phyloP scores from a whole-genome alignment of 768 basidiomycete species.

The Hypholoma sublateritium region DNA sequence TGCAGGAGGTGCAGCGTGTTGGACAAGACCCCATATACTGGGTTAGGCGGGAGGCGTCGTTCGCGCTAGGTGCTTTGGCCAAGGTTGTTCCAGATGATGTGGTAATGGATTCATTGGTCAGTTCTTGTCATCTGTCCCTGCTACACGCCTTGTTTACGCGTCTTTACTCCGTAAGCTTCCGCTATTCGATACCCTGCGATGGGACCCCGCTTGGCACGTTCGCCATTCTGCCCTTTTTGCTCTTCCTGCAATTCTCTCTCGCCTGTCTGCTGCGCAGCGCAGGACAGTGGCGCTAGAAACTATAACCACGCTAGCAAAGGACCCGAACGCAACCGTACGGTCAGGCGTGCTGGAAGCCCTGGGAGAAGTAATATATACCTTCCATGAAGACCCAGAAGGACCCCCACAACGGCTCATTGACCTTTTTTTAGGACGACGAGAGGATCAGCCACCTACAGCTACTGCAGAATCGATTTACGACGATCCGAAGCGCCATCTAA shows the following conservation, averaged over 20 bases:
- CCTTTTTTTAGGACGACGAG: conserved; percentile 70
- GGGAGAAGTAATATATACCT: conserved; percentile 87
- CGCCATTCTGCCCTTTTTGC: conserved; percentile 87
- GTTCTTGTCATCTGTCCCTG: conserved; percentile 18
- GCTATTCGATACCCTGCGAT: conserved; percentile 67
- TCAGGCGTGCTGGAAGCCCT: conserved; percentile 82
- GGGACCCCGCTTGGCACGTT: conserved; percentile 78
- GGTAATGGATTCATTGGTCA: conserved; percentile 61
- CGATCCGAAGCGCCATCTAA: conserved; percentile 71
- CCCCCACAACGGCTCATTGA: conserved; percentile 75
- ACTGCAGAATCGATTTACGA: conserved; percentile 48
- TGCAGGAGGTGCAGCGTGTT: conserved; percentile 72
- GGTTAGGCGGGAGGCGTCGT: conserved; percentile 84
- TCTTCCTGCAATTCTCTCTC: conserved; percentile 74
- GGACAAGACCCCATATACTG: conserved; percentile 67
- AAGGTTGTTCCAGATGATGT: conserved; percentile 83
- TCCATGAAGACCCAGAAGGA: conserved; percentile 59
- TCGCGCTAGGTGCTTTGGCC: conserved; percentile 85
- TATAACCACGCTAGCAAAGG: conserved; percentile 58
- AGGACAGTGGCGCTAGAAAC: conserved; percentile 66
- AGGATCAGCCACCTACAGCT: conserved; percentile 34
- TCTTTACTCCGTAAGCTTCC: conserved; percentile 58
- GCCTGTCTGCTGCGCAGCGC: conserved; percentile 58
- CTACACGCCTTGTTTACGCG: not conserved
- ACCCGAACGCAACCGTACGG: conserved; percentile 68